Base-by-base conservation (phyloP, 2,329 filamentous ascomycete genomes). In the Fusarium brevicatenulatum region DNA sequence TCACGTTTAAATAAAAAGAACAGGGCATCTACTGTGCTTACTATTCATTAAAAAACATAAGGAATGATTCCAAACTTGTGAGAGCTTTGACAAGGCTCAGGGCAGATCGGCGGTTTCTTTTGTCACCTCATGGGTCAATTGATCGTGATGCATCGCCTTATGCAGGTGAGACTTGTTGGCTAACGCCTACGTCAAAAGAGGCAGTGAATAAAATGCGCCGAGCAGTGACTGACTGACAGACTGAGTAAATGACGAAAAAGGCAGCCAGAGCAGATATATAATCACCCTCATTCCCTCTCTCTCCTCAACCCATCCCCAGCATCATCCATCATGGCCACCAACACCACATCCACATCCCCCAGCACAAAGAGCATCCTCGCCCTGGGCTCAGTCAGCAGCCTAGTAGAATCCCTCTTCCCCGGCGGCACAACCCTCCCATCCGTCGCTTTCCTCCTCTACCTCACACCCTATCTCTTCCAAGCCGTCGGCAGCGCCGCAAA, bases 331-430 rank as follows among this genome's bases (percentile, higher is more conserved):
- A 66, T 66, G 63, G 9, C 32, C 13, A 25, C 42, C 42, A 40
- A 47, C 23, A 25, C 50, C 25, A 25, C n/a, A 7, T 34, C 50
- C 34, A 28, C 25, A 11, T 30, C 50, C 34, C 15, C 50, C 2
- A n/a, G 34, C 50, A 16, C 30, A 32, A 34, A 36, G 19, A 50
- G 25, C 34, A 21, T 43, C 25, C 18, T 37, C 18, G 6, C 32
- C 12, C 11, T 42, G 8, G 61, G 44, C 28, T 43, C 44, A 16
- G 25, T 66, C 15, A 47, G 16, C 23, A 23, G 30, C 15, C n/a
- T 66, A 4, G 36, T 59, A 18, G 61, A 66, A 23, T 28, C 34
- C 9, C n/a, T 68, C n/a, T 68, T 68, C 16, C 65, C 65, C 4
- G 42, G 54, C 13, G 42, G 47, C 9, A 42, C 46, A 30, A 25